phyloP scores from a whole-genome alignment of 129 eudicot species.

The Chrysanthemum makinoi region DNA sequence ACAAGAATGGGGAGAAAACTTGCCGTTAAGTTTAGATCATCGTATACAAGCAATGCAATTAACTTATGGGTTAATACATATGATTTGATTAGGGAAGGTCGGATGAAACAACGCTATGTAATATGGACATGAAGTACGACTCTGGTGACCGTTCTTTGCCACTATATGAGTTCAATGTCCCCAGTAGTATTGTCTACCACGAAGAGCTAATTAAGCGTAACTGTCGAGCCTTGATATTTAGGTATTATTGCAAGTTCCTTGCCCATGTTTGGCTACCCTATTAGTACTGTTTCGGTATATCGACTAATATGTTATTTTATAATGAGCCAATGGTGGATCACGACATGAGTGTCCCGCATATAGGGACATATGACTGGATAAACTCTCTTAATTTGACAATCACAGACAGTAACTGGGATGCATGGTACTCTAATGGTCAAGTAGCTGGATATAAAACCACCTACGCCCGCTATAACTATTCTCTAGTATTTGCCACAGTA shows the following conservation, averaged over 20 bases:
- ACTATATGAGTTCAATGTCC: constrained; percentile 18
- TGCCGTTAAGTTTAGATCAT: too few relatives aligned
- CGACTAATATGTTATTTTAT: not conserved
- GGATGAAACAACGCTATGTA: constrained; percentile 1
- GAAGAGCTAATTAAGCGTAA: constrained; percentile 20
- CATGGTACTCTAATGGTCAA: constrained; percentile 20
- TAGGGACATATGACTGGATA: constrained; percentile 25
- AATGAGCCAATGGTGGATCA: constrained; percentile 31
- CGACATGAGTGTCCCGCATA: constrained; percentile 25
- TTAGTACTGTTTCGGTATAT: too few relatives aligned
- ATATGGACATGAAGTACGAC: constrained; percentile 18
- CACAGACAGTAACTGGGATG: constrained; percentile 23
- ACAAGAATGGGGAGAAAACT: too few relatives aligned
- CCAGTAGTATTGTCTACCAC: constrained; percentile 18
- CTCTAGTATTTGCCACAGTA: constrained; percentile 13
- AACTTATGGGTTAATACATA: too few relatives aligned
- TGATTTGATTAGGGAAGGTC: too few relatives aligned
- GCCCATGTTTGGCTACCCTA: not conserved
- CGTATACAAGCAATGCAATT: too few relatives aligned
- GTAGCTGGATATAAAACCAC: constrained; percentile 20
- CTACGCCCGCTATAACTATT: not conserved
- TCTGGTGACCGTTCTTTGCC: constrained; percentile 19
- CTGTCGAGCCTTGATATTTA: not conserved
- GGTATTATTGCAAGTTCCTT: not conserved
- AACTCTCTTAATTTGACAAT: constrained; percentile 19